Conservation (phyloP, 2,329 filamentous ascomycete genomes). For the Phyllosticta citribraziliensis region DNA sequence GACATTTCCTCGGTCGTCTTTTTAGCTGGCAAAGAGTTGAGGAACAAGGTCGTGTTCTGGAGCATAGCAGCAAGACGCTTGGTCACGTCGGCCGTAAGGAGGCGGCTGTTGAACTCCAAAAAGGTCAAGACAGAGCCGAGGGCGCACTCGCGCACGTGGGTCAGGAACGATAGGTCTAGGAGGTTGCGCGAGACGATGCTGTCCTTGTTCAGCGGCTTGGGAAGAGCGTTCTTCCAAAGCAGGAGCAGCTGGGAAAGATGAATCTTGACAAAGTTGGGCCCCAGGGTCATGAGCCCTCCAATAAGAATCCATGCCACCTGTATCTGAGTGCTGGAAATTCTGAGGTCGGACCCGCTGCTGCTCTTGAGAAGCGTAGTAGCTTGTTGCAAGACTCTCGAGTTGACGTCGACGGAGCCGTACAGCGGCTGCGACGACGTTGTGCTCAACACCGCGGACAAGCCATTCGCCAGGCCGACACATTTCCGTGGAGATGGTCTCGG, state of each 20-base stretch:
- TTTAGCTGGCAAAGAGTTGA: constrained; percentile 73
- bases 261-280: constrained; percentile 97
- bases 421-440: constrained; percentile 80
- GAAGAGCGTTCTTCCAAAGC: constrained; percentile 93
- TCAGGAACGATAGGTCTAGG: constrained; percentile 83
- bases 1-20: constrained; percentile 80
- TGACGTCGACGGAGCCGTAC: constrained; percentile 91
- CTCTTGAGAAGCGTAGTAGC: constrained; percentile 88
- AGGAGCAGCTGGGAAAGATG: constrained; percentile 88
- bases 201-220: constrained; percentile 87
- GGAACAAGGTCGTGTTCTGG: constrained; percentile 82
- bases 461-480: constrained; percentile 86
- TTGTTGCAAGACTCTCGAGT: constrained; percentile 81
- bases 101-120: constrained; percentile 81
- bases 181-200: constrained; percentile 75
- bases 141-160: constrained; percentile 90
- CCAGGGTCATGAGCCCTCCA: constrained; percentile 89
- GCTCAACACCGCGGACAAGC: constrained; percentile 80
- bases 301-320: constrained; percentile 98
- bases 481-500: constrained; percentile 69
- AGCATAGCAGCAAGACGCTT: constrained; percentile 90
- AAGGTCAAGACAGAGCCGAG: constrained; percentile 87
- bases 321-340: constrained; percentile 86
- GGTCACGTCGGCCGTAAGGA: constrained; percentile 88
- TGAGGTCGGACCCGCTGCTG: constrained; percentile 80